Base-by-base conservation (phyloP, 495 filamentous ascomycete genomes). In the Penicillium pancosmium region DNA sequence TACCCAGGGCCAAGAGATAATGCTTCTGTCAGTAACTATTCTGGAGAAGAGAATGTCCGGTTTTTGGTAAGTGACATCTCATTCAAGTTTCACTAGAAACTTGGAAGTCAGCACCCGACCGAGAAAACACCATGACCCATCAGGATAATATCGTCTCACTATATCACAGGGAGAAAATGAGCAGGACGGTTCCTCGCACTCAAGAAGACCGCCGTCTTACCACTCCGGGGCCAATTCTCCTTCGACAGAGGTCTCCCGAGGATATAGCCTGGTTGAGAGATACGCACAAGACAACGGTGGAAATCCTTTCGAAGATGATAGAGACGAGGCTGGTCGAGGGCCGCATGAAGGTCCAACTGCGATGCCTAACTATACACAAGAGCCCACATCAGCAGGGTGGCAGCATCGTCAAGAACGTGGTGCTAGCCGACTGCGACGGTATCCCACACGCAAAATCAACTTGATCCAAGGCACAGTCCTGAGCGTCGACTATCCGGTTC, bases 391-490 rank as follows among this genome's bases (percentile, higher is more conserved):
- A 44, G 2, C 16, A 18, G 41, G 41, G 16, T 44, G 41, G 41
- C 41, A 16, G 9, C 41, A 44, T 8, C 15, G 41, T n/a, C 41
- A 44, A 18, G 16, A 44, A 3, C 13, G 15, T 8, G 16, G 15
- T 4, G 41, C 41, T 9, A 18, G 41, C 18, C 41, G 41, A 15
- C 41, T 44, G 7, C 15, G 16, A 44, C 41, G 41, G n/a, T 44
- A 44, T 19, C 41, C 41, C 5, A 44, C 41, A 9, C 41, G 41
- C 8, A 44, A 19, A 44, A 44, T 44, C 41, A 44, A 44, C 9
- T 44, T 44, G 41, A 44, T 44, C 16, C 41, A 44, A n/a, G 41
- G 41, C 6, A 44, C 41, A 16, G 41, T 44, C 16, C 41, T 44
- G 7, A 44, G 41, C 16, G 41, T 44, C 11, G 41, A 44, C n/a